Base-by-base conservation (phyloP, 768 basidiomycete species). In the Phylloporus sp. region DNA sequence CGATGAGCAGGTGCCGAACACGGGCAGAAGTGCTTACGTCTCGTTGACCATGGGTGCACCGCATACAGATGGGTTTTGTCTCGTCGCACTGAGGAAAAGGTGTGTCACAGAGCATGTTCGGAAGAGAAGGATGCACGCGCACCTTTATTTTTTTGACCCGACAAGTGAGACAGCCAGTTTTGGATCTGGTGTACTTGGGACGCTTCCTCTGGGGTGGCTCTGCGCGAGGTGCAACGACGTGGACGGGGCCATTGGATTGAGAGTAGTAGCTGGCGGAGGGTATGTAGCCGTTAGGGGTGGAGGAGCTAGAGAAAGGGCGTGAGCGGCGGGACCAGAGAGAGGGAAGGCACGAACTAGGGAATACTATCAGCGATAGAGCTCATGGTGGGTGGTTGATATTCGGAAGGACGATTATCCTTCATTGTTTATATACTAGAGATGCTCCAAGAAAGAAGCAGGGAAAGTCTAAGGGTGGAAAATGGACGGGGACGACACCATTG, bases 141-240 rank as follows among this genome's bases (percentile, higher is more conserved):
- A 89, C 90, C 81, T 97, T 97, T 64, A 97, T 91, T 78, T 95
- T 91, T 78, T 95, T 94, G 56, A 84, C 81, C 61, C 94, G 81
- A 78, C 94, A 97, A 38, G 91, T 94, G 66, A 95, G 73, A 67
- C 94, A 97, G 22, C 94, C 94, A 1, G 92, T 93, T 74, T 95
- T 94, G 71, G 89, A 91, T 60, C 94, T 81, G 56, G 90, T 92
- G 61, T 95, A 95, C 76, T 97, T 97, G 44, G 90, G 91, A 31
- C 90, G 85, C 67, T 90, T 91, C 53, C 89, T 80, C 61, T 76
- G 73, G n/a, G 78, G 76, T 15, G 75, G 62, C 23, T 76, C 86
- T 31, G 70, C 71, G 46, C 79, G 76, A 4, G 78, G 72, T 11
- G 76, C 65, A 0, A 79, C 73, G 40, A 78, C 69, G 55, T 85